Conservation (phyloP, 208 protist species). For the Trypanosoma cruzi region DNA sequence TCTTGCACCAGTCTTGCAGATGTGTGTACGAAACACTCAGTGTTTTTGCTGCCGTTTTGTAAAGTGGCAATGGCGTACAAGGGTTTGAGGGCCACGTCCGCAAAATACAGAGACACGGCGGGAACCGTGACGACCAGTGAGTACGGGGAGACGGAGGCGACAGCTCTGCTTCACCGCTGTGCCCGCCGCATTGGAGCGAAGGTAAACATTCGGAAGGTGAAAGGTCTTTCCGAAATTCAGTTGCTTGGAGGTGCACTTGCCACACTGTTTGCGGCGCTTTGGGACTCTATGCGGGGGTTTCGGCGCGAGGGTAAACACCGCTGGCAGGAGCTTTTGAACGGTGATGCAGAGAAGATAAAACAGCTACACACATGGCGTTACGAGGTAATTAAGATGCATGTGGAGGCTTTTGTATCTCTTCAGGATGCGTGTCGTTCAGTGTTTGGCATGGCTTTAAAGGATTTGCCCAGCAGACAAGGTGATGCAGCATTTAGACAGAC, state of each 20-base stretch:
- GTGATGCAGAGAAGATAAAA: not conserved
- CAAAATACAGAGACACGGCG: too few relatives aligned
- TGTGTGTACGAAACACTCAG: not conserved
- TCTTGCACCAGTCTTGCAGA: not conserved
- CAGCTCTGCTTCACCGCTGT: not conserved
- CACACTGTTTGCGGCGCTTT: not conserved
- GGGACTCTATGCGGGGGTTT: constrained; percentile 12
- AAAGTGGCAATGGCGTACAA: not conserved
- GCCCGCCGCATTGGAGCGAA: not conserved
- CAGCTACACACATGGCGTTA: constrained; percentile 13
- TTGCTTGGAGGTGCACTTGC: not conserved
- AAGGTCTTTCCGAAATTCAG: not conserved
- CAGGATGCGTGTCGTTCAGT: not conserved
- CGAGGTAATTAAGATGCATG: constrained; percentile 11
- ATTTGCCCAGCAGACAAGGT: not conserved
- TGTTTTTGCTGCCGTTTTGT: not conserved
- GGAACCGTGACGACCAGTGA: not conserved
- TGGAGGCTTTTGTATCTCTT: constrained; percentile 13
- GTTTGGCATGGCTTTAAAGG: not conserved
- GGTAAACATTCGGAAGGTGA: not conserved
- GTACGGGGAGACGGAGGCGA: not conserved
- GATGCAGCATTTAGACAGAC: not conserved
- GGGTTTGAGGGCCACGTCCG: too few relatives aligned
- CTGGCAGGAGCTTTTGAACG: not conserved
- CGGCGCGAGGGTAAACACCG: constrained; percentile 7